Percentiles rank a stretch among this genome's conserved stretches.
phyloP scores from a whole-genome alignment of 495 filamentous ascomycete genomes.

The Aspergillus saccharolyticus region DNA sequence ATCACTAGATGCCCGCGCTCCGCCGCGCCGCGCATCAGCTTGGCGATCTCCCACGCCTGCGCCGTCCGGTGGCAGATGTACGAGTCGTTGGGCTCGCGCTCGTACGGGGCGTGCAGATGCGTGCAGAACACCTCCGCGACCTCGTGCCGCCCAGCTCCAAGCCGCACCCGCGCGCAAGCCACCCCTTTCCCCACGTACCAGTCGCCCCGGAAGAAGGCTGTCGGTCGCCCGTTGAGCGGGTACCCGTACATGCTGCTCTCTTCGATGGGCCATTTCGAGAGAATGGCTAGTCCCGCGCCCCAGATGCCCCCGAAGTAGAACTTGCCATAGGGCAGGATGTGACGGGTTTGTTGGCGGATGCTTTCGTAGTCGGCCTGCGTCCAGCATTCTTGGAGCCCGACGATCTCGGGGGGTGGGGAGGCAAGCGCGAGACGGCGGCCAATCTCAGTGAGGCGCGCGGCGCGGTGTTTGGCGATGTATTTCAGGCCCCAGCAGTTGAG shows the following conservation, averaged over 20 bases:
- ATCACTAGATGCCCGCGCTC: constrained; percentile 82
- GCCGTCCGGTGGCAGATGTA: constrained; percentile 87
- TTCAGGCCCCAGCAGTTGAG: constrained; percentile 98
- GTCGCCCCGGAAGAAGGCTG: constrained; percentile 89
- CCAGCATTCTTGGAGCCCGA: constrained; percentile 94
- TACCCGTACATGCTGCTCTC: constrained; percentile 83
- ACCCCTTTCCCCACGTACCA: constrained; percentile 93
- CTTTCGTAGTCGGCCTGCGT: constrained; percentile 82
- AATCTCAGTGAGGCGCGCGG: constrained; percentile 78
- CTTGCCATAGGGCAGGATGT: constrained; percentile 87
- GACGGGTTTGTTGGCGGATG: constrained; percentile 68
- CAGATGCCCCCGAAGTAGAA: constrained; percentile 89
- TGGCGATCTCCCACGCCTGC: constrained; percentile 96
- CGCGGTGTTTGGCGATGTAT: constrained; percentile 72
- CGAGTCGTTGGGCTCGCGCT: constrained; percentile 70
- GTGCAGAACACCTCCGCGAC: constrained; percentile 92
- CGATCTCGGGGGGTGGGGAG: constrained; percentile 71
- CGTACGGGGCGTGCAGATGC: constrained; percentile 89
- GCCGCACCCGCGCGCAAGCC: constrained; percentile 74
- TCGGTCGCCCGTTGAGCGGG: constrained; percentile 89
- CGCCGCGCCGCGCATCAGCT: constrained; percentile 77
- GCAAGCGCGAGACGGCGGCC: constrained; percentile 65
- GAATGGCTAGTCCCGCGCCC: constrained; percentile 82
- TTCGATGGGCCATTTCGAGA: constrained; percentile 96
- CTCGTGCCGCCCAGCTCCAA: constrained; percentile 59